Evolutionary conservation across 2,329 filamentous ascomycete species (phyloP).

Genomic region (Cercospora sesami): DNA sequence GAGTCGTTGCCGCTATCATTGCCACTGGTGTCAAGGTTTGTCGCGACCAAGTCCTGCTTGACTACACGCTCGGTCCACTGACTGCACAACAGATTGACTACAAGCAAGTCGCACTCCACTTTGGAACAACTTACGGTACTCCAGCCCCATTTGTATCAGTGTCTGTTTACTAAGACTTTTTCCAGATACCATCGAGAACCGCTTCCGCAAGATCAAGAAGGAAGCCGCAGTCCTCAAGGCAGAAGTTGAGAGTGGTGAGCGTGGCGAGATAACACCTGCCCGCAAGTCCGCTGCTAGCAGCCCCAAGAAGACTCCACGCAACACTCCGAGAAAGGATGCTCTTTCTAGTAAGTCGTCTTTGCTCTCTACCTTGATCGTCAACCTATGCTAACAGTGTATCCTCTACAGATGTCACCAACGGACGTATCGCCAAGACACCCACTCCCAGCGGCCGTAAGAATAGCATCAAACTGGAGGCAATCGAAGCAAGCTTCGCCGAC

Average conservation of each 20-base stretch:
- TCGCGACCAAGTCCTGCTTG: neutral
- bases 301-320: slow-evolving; percentile 27
- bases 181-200: slow-evolving; percentile 47
- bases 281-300: slow-evolving; percentile 22
- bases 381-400: neutral
- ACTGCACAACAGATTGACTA: slow-evolving; percentile 46
- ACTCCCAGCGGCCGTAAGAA: slow-evolving; percentile 28
- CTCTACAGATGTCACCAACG: slow-evolving; percentile 28
- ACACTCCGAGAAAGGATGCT: slow-evolving; percentile 30
- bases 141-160: neutral
- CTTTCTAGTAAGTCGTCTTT: slow-evolving; percentile 21
- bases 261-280: slow-evolving; percentile 21
- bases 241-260: slow-evolving; percentile 30
- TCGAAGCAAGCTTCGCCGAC: slow-evolving; percentile 3
- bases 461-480: slow-evolving; percentile 32
- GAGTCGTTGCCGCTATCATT: slow-evolving; percentile 45
- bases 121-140: slow-evolving; percentile 47
- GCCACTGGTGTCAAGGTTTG: slow-evolving; percentile 41
- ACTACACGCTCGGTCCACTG: neutral
- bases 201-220: slow-evolving; percentile 49
- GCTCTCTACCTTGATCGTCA: neutral
- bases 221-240: slow-evolving; percentile 38
- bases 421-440: slow-evolving; percentile 30
- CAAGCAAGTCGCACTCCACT: slow-evolving; percentile 46
- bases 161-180: neutral